Evolutionary conservation across 177 flowering plant genomes (phyloP), one percentile per base, ranked within the genome.

Genomic region (Telopea speciosissima): DNA sequence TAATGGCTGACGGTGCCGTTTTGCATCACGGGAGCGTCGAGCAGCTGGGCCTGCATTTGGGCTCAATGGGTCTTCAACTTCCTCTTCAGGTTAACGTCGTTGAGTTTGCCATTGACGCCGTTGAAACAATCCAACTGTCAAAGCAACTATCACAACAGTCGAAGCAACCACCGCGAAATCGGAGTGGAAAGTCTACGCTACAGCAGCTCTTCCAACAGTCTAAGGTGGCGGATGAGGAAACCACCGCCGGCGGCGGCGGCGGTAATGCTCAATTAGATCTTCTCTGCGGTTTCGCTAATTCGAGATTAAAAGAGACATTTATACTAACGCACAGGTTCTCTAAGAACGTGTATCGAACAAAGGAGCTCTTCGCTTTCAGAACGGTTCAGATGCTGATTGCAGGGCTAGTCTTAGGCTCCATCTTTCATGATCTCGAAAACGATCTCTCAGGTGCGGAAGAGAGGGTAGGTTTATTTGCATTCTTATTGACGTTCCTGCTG

Each of bases 31-130:
- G 99, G 23, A 75, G 91, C 2, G 81, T 81, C 9, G 92, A 92
- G 19, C 83, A 84, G 77, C 92, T 94, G 1, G 83, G 85, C 1
- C 33, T 74, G 9, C 73, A 76, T 12, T 36, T 94, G 65, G 76
- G 79, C 64, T 73, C 72, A 0, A 75, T 83, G 68, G 97, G 95
- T 0, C 33, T 92, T 22, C 74, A 85, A 58, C 82, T 83, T 33
- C 99, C 97, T 21, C 78, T 79, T n/a, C 97, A 89, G 61, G 91
- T 88, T 31, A 92, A 90, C 58, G 67, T 84, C 0, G 78, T 94
- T 0, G 99, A 94, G 77, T 94, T 85, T 10, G 99, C 99, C 9
- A 88, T 92, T 9, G 99, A 94, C 1, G 85, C 93, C 26, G 83
- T 92, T 13, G 92, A 88, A 22, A 70, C 85, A 3, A 80, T 91